Base-by-base conservation (phyloP, 108 stramenopile species). In the Conticribra guillardii region DNA sequence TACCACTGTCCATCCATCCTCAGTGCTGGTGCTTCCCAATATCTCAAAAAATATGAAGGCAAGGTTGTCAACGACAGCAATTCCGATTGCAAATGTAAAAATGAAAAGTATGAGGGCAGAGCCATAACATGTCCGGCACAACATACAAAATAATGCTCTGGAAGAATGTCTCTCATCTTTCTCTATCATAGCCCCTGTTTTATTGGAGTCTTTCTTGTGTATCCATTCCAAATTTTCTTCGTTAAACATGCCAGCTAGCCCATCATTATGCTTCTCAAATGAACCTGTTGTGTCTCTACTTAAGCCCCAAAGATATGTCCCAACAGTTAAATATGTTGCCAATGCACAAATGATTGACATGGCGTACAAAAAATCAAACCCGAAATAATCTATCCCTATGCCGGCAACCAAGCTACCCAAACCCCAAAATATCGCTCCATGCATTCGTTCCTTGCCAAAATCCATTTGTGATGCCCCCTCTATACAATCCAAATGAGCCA, bases 381-480 rank as follows among this genome's bases (percentile, higher is more conserved):
- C 83, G 68, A 46, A 70, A 18, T 30, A 48, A 60, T 87, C 89
- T 18, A 89, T 54, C 11, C 81, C 57, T 34, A 76, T 56, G 18
- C 80, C 85, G 17, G 79, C 55, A 22, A 66, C 33, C 23, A 87
- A 24, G 65, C 74, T 69, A 21, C 85, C 67, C 17, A 87, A 2
- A 0, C 81, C 87, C 89, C 89, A 90, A 28, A 60, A 76, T 37
- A 86, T 44, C 14, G 87, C 90, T 28, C 90, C 90, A 37, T 64
- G 64, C 62, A 73, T 50, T 29, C 63, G 32, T 18, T 73, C 72
- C 27, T 64, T 56, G 17, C 72, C 72, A 31, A 64, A 73, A 21
- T 73, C 72, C 5, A 23, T 44, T 50, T 46, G 61, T 23, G 63
- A 45, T 14, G 63, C 63, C 16, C 63, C 72, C 26, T 73, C 63